Evolutionary conservation across 768 basidiomycete species (phyloP).

Genomic region (Udeniomyces megalosporus): DNA sequence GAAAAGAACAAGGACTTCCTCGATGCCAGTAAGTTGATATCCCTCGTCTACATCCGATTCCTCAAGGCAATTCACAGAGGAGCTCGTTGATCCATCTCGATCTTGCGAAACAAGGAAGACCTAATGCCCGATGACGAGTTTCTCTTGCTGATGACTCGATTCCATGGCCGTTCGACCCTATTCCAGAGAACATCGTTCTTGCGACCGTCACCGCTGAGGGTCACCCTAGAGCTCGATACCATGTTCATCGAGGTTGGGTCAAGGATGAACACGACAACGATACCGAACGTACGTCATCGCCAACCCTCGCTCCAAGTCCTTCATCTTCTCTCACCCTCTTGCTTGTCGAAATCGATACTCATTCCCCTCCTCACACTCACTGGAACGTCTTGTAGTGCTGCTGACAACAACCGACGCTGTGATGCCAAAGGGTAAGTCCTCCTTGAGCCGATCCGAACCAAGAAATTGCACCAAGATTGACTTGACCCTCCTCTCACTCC

Average conservation of each 20-base stretch:
- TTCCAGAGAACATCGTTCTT: slow-evolving; percentile 3
- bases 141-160: too few species aligned
- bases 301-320: too few species aligned
- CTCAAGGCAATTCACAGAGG: too few species aligned
- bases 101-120: too few species aligned
- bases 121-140: too few species aligned
- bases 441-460: too few species aligned
- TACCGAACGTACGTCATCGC: too few species aligned
- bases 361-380: too few species aligned
- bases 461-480: not conserved
- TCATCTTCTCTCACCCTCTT: too few species aligned
- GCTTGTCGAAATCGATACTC: too few species aligned
- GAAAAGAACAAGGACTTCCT: slow-evolving; percentile 1
- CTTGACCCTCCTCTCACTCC: not conserved
- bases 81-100: too few species aligned
- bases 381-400: too few species aligned
- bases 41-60: not conserved
- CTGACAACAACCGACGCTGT: not conserved
- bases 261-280: not conserved
- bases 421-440: not conserved
- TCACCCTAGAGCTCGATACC: not conserved
- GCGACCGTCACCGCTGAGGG: not conserved
- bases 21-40: not conserved
- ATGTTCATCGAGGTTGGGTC: slow-evolving; percentile 1
- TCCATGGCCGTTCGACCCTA: not conserved